Percentiles rank a stretch among this genome's conserved stretches.
phyloP scores from a whole-genome alignment of 371 early-diverging fungal species.

The Mortierella sp. region DNA sequence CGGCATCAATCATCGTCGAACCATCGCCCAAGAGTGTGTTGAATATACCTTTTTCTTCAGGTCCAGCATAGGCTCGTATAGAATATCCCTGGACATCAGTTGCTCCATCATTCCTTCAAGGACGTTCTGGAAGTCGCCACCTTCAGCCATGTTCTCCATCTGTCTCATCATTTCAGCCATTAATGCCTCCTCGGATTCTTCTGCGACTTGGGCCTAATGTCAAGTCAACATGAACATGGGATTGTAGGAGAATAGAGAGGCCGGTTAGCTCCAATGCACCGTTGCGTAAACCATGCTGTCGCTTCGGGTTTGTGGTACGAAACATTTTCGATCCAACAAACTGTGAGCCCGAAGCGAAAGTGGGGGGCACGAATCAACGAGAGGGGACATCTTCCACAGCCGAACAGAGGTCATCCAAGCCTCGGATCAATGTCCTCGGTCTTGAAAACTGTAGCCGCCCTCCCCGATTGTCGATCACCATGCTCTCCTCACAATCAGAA shows the following conservation, averaged over 20 bases:
- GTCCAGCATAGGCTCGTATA: conserved; percentile 95
- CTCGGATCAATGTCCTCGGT: too few relatives aligned
- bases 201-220: conserved; percentile 70
- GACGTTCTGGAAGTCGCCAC: conserved; percentile 84
- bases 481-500: too few relatives aligned
- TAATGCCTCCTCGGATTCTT: conserved; percentile 74
- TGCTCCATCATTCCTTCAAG: conserved; percentile 91
- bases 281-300: neutral
- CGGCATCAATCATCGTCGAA: too few relatives aligned
- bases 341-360: conserved; percentile 20
- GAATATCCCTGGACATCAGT: conserved; percentile 90
- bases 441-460: too few relatives aligned
- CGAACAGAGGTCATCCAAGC: too few relatives aligned
- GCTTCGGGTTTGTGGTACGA: too few relatives aligned
- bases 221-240: conserved; percentile 1
- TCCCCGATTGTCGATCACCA: too few relatives aligned
- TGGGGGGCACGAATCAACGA: neutral
- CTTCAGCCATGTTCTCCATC: conserved; percentile 84
- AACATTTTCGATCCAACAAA: conserved; percentile 26
- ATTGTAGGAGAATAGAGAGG: neutral
- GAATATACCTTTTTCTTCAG: conserved; percentile 77
- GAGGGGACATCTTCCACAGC: too few relatives aligned
- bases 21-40: too few relatives aligned
- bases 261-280: neutral
- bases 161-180: conserved; percentile 92